phyloP scores from a whole-genome alignment of 768 basidiomycete genomes.

The Naematelia aurantialba region DNA sequence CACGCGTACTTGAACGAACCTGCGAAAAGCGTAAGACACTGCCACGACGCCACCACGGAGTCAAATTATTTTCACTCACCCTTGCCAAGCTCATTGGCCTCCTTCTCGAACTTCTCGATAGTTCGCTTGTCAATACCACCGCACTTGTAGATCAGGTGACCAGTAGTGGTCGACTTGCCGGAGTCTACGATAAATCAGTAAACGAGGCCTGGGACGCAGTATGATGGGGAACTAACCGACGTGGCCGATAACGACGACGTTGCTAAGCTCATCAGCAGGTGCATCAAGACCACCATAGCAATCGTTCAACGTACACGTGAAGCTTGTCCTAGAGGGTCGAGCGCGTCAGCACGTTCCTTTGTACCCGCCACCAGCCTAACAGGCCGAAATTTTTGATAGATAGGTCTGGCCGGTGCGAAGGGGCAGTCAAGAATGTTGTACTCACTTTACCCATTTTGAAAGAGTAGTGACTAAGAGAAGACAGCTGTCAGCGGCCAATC shows the following conservation, averaged over 20 bases:
- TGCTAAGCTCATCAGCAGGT: slow-evolving; percentile 17
- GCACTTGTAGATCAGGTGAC: slow-evolving; percentile 99
- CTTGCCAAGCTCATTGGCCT: slow-evolving; percentile 99
- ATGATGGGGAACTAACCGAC: slow-evolving; percentile 15
- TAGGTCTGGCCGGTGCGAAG: not conserved
- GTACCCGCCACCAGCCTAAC: slow-evolving; percentile 1
- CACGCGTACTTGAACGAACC: slow-evolving; percentile 65
- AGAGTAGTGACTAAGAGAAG: slow-evolving; percentile 12
- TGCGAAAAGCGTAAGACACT: not conserved
- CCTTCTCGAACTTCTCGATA: slow-evolving; percentile 94
- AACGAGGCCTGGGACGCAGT: not conserved
- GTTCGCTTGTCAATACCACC: slow-evolving; percentile 96
- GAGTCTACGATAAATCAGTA: slow-evolving; percentile 74
- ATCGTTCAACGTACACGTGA: slow-evolving; percentile 28
- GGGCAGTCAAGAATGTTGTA: not conserved
- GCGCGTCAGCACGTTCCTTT: slow-evolving; percentile 3
- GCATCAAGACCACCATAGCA: not conserved
- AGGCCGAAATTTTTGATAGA: slow-evolving; percentile 10
- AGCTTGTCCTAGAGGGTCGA: slow-evolving; percentile 27
- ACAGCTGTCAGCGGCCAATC: not conserved
- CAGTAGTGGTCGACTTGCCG: slow-evolving; percentile 99
- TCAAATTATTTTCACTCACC: slow-evolving; percentile 66
- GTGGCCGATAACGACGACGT: slow-evolving; percentile 69
- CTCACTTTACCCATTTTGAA: slow-evolving; percentile 46
- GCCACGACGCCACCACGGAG: slow-evolving; percentile 29